Conservation (phyloP, 805 yeast species). For the Saturnispora silvae region DNA sequence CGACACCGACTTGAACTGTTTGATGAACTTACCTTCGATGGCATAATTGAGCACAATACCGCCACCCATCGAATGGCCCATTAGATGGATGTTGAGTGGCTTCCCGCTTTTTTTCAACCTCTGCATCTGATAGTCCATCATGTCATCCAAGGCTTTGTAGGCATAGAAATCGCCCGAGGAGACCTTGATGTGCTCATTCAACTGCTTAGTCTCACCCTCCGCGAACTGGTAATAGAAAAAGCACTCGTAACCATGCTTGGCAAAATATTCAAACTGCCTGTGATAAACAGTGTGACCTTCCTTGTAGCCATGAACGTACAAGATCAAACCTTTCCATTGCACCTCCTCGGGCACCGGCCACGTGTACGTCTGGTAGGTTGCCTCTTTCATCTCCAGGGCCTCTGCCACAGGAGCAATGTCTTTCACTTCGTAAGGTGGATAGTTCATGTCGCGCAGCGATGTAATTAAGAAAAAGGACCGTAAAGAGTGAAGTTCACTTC, state of each 20-base stretch:
- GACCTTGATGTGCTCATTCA: slow-evolving; percentile 38
- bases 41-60: slow-evolving; percentile 58
- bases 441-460: neutral
- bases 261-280: slow-evolving; percentile 43
- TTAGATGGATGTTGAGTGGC: slow-evolving; percentile 35
- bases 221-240: slow-evolving; percentile 72
- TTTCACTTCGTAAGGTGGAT: slow-evolving; percentile 10
- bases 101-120: slow-evolving; percentile 18
- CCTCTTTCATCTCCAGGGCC: slow-evolving; percentile 14
- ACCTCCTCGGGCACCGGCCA: slow-evolving; percentile 10
- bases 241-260: slow-evolving; percentile 46
- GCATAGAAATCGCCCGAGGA: slow-evolving; percentile 45
- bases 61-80: slow-evolving; percentile 81
- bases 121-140: slow-evolving; percentile 36
- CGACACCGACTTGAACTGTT: slow-evolving; percentile 36
- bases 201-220: slow-evolving; percentile 51
- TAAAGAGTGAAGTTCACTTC: neutral
- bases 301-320: slow-evolving; percentile 64
- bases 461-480: neutral
- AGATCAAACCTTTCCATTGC: slow-evolving; percentile 38
- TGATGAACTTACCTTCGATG: slow-evolving; percentile 39
- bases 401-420: slow-evolving; percentile 7
- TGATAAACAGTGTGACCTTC: slow-evolving; percentile 44
- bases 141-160: slow-evolving; percentile 49
- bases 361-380: slow-evolving; percentile 17